Evolutionary conservation across 805 yeast species (phyloP).

Genomic region (Candida xiaguanensis): DNA sequence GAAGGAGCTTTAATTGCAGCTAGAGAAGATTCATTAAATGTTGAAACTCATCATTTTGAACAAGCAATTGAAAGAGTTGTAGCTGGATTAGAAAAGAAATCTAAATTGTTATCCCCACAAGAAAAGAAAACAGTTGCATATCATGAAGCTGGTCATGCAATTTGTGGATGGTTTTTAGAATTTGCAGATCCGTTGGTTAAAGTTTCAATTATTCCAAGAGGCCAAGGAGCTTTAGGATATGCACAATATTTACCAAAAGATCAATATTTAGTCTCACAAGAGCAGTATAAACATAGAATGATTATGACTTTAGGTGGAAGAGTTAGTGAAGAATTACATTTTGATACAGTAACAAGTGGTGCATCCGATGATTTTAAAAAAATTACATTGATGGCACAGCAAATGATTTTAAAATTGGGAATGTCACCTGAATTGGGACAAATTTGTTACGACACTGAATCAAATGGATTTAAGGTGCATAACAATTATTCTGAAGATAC

Average conservation of each 20-base stretch:
- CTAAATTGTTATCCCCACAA: conserved; percentile 70
- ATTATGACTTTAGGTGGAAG: conserved; percentile 94
- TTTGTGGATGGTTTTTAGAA: conserved; percentile 88
- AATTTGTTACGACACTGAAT: conserved; percentile 48
- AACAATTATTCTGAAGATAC: conserved; percentile 73
- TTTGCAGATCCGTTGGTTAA: conserved; percentile 88
- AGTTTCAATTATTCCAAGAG: conserved; percentile 93
- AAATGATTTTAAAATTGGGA: conserved; percentile 85
- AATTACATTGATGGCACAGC: conserved; percentile 82
- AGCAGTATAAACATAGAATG: conserved; percentile 80
- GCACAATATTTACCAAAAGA: conserved; percentile 94
- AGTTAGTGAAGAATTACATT: conserved; percentile 86
- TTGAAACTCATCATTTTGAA: conserved; percentile 74
- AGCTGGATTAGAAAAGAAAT: conserved; percentile 89
- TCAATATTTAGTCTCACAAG: conserved; percentile 69
- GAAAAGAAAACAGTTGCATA: conserved; percentile 86
- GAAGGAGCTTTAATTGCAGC: conserved; percentile 95
- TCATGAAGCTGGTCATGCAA: conserved; percentile 97
- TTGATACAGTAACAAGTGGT: conserved; percentile 84
- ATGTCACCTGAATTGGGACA: conserved; percentile 82
- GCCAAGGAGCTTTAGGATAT: conserved; percentile 93
- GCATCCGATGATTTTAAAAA: conserved; percentile 92
- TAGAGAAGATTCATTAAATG: conserved; percentile 59
- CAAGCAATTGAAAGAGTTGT: conserved; percentile 91
- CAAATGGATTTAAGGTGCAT: conserved; percentile 47